phyloP scores from a whole-genome alignment of 2,329 filamentous ascomycete genomes.

The Boeremia exigua region DNA sequence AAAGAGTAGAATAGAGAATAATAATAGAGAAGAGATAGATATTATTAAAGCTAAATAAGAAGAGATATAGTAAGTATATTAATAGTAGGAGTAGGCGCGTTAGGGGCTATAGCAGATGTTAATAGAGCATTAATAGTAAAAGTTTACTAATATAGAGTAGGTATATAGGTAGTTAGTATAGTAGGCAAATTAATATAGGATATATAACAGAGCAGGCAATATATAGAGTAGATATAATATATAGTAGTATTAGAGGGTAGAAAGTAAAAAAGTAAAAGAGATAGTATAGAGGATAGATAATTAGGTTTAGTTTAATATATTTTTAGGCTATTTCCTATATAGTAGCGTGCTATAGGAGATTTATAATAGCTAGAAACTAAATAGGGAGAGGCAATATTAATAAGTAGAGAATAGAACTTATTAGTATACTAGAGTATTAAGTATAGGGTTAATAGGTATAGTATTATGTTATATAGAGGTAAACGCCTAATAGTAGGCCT shows the following conservation, averaged over 20 bases:
- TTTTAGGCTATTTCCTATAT: conserved; percentile 18
- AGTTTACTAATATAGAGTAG: conserved; percentile 13
- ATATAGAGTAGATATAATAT: conserved; percentile 11
- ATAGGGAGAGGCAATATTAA: conserved; percentile 2
- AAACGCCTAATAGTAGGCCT: neutral
- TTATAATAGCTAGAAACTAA: conserved; percentile 10
- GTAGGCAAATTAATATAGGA: conserved; percentile 13
- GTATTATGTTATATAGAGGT: neutral
- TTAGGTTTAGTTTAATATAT: conserved; percentile 10
- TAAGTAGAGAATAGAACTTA: neutral
- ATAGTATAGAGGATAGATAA: conserved; percentile 9
- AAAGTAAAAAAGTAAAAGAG: conserved; percentile 5
- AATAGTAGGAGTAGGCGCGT: conserved; percentile 7
- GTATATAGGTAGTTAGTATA: conserved; percentile 15
- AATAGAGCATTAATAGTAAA: conserved; percentile 5
- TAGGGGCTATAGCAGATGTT: conserved; percentile 4
- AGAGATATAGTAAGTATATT: conserved; percentile 6
- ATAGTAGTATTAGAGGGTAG: conserved; percentile 8
- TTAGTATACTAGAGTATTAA: conserved; percentile 15
- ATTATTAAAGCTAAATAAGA: conserved; percentile 2
- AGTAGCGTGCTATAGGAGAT: conserved; percentile 12
- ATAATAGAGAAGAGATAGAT: conserved; percentile 1
- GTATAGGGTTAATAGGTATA: conserved; percentile 2
- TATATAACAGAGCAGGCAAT: conserved; percentile 14
- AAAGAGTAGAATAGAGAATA: neutral